Percentiles rank a stretch among this genome's conserved stretches.
These are phyloP conservation scores for Citrullus amarus DNA, from an alignment of 306 rosid species.

Conservation along the genomic window DNA sequence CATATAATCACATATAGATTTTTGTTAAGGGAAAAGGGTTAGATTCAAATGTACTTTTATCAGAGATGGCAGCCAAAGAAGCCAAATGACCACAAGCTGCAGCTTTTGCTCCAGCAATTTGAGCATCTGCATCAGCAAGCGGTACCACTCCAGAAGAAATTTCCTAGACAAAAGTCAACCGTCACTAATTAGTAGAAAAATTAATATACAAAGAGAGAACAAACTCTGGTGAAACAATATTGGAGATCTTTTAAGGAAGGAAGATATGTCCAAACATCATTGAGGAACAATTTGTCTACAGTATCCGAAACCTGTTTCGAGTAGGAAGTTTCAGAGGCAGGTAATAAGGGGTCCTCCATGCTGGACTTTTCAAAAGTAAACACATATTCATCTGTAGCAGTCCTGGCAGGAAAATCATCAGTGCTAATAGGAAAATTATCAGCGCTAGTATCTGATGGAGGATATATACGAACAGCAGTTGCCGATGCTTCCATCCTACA, in stretches of 20 bases:
- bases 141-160: constrained; percentile 45
- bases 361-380: constrained; percentile 16
- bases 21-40: neutral
- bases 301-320: constrained; percentile 36
- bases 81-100: constrained; percentile 80
- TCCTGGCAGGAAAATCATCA: constrained; percentile 23
- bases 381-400: constrained; percentile 23
- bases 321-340: constrained; percentile 35
- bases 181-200: constrained; percentile 1
- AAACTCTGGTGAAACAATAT: neutral
- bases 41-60: constrained; percentile 38
- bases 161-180: constrained; percentile 35
- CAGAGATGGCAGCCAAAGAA: constrained; percentile 58
- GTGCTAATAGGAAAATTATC: constrained; percentile 18
- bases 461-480: constrained; percentile 43
- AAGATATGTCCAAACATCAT: neutral
- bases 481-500: constrained; percentile 80
- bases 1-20: neutral
- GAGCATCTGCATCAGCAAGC: constrained; percentile 62
- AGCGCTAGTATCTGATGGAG: constrained; percentile 25
- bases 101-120: constrained; percentile 87
- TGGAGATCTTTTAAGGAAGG: neutral
- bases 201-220: neutral
- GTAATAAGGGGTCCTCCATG: constrained; percentile 23
- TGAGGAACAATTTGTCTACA: constrained; percentile 6